Percentiles rank a stretch among this genome's conserved stretches.
phyloP scores from a whole-genome alignment of 306 rosid species.

The Vigna mungo region DNA sequence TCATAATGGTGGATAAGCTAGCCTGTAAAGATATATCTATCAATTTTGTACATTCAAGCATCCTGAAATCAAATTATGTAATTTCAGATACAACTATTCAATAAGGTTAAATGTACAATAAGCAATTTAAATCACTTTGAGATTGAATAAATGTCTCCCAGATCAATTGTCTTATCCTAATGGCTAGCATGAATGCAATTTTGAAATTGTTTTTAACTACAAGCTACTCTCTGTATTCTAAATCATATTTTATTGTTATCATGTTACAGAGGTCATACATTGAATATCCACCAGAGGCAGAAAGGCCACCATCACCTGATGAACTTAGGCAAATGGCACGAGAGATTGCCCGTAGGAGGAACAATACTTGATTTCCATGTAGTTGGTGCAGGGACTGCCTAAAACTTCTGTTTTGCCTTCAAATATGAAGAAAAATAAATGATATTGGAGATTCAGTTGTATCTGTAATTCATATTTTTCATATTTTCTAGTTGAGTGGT shows the following conservation, averaged over 20 bases:
- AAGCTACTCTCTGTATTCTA: background rate
- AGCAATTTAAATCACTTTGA: background rate
- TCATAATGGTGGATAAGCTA: background rate
- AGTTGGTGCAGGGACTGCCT: background rate
- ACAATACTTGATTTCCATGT: constrained; percentile 47
- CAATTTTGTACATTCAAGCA: constrained; percentile 6
- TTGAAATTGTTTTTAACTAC: background rate
- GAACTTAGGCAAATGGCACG: constrained; percentile 83
- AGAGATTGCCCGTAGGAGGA: constrained; percentile 73
- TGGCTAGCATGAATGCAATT: constrained; percentile 18
- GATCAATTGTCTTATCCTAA: background rate
- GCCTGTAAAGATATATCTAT: background rate
- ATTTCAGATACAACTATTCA: background rate
- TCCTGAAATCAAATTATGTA: background rate
- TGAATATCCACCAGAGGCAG: constrained; percentile 77
- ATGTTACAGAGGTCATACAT: constrained; percentile 62
- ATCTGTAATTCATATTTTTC: background rate
- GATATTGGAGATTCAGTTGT: background rate
- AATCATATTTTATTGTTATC: constrained; percentile 29
- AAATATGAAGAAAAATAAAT: background rate
- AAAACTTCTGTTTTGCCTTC: background rate
- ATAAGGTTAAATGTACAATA: background rate
- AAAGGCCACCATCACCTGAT: constrained; percentile 84
- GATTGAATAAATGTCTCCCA: background rate
- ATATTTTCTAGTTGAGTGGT: background rate